Conservation (phyloP, 2,329 filamentous ascomycete genomes). For the Aspergillus clavatus region DNA sequence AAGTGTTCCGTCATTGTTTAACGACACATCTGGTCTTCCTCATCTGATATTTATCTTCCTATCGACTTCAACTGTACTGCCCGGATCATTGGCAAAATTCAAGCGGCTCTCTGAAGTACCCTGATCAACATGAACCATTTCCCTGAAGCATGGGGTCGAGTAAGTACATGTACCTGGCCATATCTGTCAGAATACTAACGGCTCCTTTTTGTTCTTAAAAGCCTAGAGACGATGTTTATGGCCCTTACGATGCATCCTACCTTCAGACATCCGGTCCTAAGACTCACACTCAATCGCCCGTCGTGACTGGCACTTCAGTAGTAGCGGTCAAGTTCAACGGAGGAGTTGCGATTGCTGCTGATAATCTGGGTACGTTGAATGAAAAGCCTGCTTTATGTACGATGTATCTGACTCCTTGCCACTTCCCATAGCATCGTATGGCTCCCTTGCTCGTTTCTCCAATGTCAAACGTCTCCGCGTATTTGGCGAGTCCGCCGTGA, state of each 20-base stretch:
- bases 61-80: not conserved
- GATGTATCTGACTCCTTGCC: constrained; percentile 12
- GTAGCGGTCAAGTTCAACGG: constrained; percentile 93
- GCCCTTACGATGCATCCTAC: constrained; percentile 83
- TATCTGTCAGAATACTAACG: constrained; percentile 13
- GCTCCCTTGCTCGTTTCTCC: constrained; percentile 92
- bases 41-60: constrained; percentile 1
- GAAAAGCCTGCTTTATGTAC: not conserved
- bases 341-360: constrained; percentile 92
- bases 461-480: constrained; percentile 91
- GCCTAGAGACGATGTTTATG: constrained; percentile 97
- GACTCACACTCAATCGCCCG: constrained; percentile 83
- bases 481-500: constrained; percentile 76
- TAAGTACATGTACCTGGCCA: constrained; percentile 30
- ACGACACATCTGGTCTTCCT: constrained; percentile 8
- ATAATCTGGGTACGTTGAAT: constrained; percentile 73
- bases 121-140: constrained; percentile 57
- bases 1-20: constrained; percentile 2
- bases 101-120: not conserved
- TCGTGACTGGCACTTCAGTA: constrained; percentile 95
- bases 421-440: constrained; percentile 72
- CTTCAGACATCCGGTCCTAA: constrained; percentile 67
- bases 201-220: constrained; percentile 45
- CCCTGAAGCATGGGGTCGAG: constrained; percentile 62
- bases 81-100: not conserved